Evolutionary conservation across 2,329 filamentous ascomycete genomes (phyloP).

Genomic region (Pseudogymnoascus sp.): DNA sequence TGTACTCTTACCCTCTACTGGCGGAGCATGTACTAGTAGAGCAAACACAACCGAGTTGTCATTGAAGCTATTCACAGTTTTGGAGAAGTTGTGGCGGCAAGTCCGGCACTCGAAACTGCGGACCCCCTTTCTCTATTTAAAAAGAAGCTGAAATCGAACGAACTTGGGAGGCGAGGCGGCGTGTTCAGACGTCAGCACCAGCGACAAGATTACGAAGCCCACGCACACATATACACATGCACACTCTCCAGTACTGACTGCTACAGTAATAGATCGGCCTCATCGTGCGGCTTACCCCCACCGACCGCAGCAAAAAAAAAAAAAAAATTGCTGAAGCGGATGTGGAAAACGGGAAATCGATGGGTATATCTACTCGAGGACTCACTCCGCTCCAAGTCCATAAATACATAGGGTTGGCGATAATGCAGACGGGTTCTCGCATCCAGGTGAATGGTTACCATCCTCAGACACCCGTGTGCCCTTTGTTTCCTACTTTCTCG

Average conservation of each 20-base stretch:
- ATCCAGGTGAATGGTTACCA: not conserved
- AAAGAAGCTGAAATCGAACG: not conserved
- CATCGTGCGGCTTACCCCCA: not conserved
- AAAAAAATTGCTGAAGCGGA: not conserved
- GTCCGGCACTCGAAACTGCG: not conserved
- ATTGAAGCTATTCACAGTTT: constrained; percentile 3
- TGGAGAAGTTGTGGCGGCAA: not conserved
- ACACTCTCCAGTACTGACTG: not conserved
- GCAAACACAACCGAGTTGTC: constrained; percentile 4
- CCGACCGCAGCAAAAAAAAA: not conserved
- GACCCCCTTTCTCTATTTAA: not conserved
- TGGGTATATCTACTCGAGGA: not conserved
- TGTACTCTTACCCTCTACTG: not conserved
- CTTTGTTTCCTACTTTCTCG: constrained; percentile 1
- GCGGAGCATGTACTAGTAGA: not conserved
- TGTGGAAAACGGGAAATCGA: not conserved
- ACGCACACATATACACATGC: not conserved
- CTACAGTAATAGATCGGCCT: not conserved
- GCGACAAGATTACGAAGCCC: not conserved
- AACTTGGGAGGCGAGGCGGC: not conserved
- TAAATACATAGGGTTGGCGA: not conserved
- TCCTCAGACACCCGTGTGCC: not conserved
- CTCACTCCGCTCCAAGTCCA: not conserved
- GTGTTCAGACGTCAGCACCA: not conserved
- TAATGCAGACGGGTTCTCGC: not conserved